Percentiles rank a stretch among this genome's conserved stretches.
phyloP scores from a whole-genome alignment of 169 alveolate genomes.

The Plasmodium billcollinsi region DNA sequence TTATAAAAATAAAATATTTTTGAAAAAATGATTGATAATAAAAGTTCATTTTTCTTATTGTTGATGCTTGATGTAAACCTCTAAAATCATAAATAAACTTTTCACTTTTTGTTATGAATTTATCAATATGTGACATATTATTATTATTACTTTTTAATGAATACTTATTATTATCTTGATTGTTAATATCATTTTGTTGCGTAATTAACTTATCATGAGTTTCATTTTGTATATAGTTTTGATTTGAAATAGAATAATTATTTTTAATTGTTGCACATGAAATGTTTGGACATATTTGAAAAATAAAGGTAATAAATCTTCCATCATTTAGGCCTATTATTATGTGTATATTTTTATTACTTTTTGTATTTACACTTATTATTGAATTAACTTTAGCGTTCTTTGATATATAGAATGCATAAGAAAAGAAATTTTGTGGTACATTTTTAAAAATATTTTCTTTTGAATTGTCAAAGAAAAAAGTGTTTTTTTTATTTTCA shows the following conservation, averaged over 20 bases:
- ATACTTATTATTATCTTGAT: neutral
- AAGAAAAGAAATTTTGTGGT: constrained; percentile 46
- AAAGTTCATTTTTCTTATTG: constrained; percentile 30
- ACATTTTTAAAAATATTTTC: constrained; percentile 57
- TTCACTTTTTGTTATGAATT: constrained; percentile 50
- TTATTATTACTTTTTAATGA: neutral
- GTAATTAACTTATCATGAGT: constrained; percentile 1
- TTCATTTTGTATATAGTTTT: constrained; percentile 20
- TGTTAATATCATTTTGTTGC: neutral
- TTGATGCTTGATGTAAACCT: constrained; percentile 55
- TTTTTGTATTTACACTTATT: constrained; percentile 39
- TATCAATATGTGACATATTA: neutral
- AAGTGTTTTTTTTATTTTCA: constrained; percentile 1
- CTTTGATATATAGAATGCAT: constrained; percentile 56
- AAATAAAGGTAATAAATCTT: constrained; percentile 17
- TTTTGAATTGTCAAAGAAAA: constrained; percentile 7
- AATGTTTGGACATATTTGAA: constrained; percentile 22
- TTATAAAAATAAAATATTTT: constrained; percentile 41
- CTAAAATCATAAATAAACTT: constrained; percentile 54
- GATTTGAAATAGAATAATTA: constrained; percentile 8
- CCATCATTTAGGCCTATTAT: constrained; percentile 57
- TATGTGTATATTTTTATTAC: constrained; percentile 34
- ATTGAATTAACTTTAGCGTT: constrained; percentile 55
- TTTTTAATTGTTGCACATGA: constrained; percentile 7
- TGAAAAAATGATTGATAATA: constrained; percentile 5